Conservation (phyloP, 1,284 basidiomycete species). For the Ganoderma boninense region DNA sequence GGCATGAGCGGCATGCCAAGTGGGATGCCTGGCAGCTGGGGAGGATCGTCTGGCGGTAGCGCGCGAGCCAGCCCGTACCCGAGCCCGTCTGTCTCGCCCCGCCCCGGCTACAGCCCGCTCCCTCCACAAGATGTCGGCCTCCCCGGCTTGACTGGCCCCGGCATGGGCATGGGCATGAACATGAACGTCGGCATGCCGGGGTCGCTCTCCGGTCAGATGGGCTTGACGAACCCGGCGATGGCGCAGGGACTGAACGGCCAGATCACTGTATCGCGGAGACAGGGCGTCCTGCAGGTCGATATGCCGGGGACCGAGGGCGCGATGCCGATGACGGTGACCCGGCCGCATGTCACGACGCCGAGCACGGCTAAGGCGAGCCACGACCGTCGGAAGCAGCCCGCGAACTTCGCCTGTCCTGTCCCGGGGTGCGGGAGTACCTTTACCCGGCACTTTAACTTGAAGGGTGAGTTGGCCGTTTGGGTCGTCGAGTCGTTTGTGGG, state of each 20-base stretch:
- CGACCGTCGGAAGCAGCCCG: slow-evolving; percentile 75
- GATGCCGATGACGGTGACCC: slow-evolving; percentile 42
- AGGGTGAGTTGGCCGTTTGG: slow-evolving; percentile 56
- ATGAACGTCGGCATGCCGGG: slow-evolving; percentile 26
- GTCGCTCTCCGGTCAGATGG: slow-evolving; percentile 30
- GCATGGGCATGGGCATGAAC: slow-evolving; percentile 22
- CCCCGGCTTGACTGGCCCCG: slow-evolving; percentile 29
- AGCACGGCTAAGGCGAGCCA: slow-evolving; percentile 79
- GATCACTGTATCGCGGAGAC: slow-evolving; percentile 16
- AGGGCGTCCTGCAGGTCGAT: slow-evolving; percentile 30
- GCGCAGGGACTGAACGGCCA: slow-evolving; percentile 18
- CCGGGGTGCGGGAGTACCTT: slow-evolving; percentile 85
- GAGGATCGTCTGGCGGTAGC: slow-evolving; percentile 36
- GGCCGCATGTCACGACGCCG: slow-evolving; percentile 75
- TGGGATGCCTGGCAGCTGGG: slow-evolving; percentile 40
- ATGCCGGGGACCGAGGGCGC: slow-evolving; percentile 30
- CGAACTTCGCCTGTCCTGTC: slow-evolving; percentile 78
- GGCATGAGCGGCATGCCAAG: slow-evolving; percentile 24
- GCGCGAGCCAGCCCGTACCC: slow-evolving; percentile 62
- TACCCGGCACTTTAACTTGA: slow-evolving; percentile 83
- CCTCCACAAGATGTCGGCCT: slow-evolving; percentile 38
- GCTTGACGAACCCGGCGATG: slow-evolving; percentile 25
- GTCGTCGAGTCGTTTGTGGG: slow-evolving; percentile 21
- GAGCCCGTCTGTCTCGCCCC: slow-evolving; percentile 60
- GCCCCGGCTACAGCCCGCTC: slow-evolving; percentile 39